Conservation (phyloP, 2,329 filamentous ascomycete species). For the Aureobasidium sp. region DNA sequence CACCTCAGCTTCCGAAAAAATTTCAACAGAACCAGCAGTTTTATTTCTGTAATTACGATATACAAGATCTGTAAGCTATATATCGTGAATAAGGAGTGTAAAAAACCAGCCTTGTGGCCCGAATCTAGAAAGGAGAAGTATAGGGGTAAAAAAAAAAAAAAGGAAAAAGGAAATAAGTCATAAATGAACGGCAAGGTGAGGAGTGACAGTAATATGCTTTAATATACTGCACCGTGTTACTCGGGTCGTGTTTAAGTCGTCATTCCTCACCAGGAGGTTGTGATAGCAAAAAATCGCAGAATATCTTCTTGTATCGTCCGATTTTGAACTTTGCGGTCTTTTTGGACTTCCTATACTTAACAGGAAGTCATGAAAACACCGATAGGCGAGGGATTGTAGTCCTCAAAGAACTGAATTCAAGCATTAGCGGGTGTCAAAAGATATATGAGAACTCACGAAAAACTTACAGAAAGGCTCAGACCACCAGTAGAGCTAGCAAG, state of each 20-base stretch:
- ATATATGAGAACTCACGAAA: constrained; percentile 8
- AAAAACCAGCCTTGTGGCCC: no score
- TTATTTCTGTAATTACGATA: background rate
- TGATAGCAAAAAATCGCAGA: no score
- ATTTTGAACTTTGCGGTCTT: no score
- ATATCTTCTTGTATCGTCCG: no score
- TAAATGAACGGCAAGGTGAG: constrained; percentile 4
- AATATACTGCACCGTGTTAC: background rate
- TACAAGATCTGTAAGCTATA: background rate
- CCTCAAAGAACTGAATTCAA: background rate
- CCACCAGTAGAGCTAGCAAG: constrained; percentile 20
- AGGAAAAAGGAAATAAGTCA: background rate
- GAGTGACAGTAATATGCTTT: background rate
- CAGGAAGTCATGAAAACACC: background rate
- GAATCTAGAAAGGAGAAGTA: background rate
- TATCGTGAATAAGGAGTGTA: no score
- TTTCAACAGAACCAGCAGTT: background rate
- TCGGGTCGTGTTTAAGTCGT: background rate
- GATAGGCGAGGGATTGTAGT: background rate
- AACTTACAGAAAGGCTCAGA: constrained; percentile 21
- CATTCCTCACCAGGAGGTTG: background rate
- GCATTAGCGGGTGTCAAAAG: no score
- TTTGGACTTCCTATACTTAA: background rate
- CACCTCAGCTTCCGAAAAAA: background rate
- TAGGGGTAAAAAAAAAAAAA: background rate